These are phyloP conservation scores for Capronia americana DNA, from an alignment of 2,329 filamentous ascomycete species.

Conservation along the genomic window DNA sequence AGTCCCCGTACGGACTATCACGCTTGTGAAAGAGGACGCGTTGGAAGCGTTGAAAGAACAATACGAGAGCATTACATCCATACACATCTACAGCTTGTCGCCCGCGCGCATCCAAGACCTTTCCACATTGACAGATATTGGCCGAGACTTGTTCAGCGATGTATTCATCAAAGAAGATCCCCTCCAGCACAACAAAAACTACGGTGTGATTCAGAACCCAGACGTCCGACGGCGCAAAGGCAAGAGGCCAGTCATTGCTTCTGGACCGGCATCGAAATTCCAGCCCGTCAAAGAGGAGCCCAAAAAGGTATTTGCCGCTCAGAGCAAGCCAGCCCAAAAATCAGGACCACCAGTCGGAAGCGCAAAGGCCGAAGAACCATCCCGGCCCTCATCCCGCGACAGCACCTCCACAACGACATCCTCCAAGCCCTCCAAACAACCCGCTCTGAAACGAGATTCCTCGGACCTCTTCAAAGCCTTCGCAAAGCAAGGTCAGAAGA, in stretches of 20 bases:
- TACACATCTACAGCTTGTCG: conserved; percentile 87
- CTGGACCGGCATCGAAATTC: conserved; percentile 40
- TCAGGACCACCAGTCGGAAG: neutral
- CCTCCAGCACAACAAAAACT: conserved; percentile 64
- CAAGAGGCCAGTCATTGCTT: conserved; percentile 44
- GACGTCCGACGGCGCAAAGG: conserved; percentile 63
- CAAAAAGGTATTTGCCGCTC: conserved; percentile 14
- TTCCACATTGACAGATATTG: conserved; percentile 72
- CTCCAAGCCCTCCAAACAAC: conserved; percentile 44
- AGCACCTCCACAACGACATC: conserved; percentile 45
- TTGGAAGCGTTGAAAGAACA: conserved; percentile 70
- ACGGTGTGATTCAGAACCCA: conserved; percentile 77
- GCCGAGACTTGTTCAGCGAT: conserved; percentile 65
- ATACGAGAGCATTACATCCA: conserved; percentile 75
- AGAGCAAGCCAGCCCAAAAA: conserved; percentile 16
- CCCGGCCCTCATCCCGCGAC: conserved; percentile 40
- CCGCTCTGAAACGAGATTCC: conserved; percentile 45
- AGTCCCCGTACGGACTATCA: conserved; percentile 64
- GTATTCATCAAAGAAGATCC: conserved; percentile 63
- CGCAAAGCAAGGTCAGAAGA: conserved; percentile 35
- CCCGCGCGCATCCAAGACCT: conserved; percentile 74
- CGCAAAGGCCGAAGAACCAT: conserved; percentile 35
- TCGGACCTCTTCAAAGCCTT: conserved; percentile 41
- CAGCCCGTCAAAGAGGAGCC: conserved; percentile 40
- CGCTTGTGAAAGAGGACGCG: conserved; percentile 74